phyloP scores from a whole-genome alignment of 179 eudicot genomes.

The Monotropa hypopitys region DNA sequence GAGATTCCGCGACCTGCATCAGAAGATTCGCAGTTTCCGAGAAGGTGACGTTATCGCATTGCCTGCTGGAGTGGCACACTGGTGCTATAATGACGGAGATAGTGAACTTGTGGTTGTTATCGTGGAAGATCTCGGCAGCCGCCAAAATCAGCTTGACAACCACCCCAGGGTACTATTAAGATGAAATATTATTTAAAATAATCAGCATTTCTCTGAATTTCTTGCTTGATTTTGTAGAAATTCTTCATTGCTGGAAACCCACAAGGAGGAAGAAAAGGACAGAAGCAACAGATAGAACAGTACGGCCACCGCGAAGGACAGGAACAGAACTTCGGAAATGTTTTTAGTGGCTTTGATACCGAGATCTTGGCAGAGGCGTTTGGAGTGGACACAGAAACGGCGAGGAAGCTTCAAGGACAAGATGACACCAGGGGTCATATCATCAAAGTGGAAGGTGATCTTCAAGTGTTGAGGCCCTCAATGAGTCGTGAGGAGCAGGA shows the following conservation, averaged over 20 bases:
- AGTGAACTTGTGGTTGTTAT: constrained; percentile 29
- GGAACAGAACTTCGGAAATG: constrained; percentile 26
- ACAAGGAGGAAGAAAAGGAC: constrained; percentile 19
- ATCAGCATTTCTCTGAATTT: no score
- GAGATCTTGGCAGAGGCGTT: constrained; percentile 34
- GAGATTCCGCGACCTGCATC: constrained; percentile 46
- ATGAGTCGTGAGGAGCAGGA: constrained; percentile 8
- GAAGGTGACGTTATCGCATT: constrained; percentile 51
- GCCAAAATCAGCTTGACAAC: constrained; percentile 58
- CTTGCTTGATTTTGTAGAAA: no score
- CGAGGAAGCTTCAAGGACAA: constrained; percentile 32
- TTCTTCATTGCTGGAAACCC: constrained; percentile 68
- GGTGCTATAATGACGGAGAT: constrained; percentile 59
- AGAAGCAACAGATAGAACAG: not conserved
- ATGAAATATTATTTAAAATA: not conserved
- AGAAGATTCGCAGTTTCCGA: constrained; percentile 41
- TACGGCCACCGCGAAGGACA: not conserved
- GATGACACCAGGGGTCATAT: constrained; percentile 60
- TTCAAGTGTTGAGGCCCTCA: constrained; percentile 51
- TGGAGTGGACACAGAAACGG: constrained; percentile 36
- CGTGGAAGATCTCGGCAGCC: constrained; percentile 33
- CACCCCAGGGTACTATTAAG: constrained; percentile 29
- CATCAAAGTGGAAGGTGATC: constrained; percentile 28
- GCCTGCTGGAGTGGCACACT: constrained; percentile 55
- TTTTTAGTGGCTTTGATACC: constrained; percentile 39